These are phyloP conservation scores for Populus alba DNA, from an alignment of 345 rosid species.

Conservation along the genomic window DNA sequence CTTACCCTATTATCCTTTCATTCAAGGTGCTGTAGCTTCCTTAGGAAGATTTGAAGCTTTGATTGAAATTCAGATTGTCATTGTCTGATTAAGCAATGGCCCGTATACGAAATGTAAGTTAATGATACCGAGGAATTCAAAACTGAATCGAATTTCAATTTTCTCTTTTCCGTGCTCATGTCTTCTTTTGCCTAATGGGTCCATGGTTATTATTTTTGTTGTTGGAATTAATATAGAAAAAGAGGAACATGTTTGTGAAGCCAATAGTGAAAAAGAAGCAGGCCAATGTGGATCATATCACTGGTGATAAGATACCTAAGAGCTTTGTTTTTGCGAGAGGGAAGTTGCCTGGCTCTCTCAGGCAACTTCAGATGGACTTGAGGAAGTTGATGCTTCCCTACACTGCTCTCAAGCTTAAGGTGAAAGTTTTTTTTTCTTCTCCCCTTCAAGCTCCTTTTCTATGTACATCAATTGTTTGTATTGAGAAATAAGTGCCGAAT, in stretches of 20 bases:
- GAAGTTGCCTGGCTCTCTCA: conserved; percentile 73
- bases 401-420: conserved; percentile 92
- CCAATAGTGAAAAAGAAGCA: conserved; percentile 55
- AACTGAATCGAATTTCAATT: neutral
- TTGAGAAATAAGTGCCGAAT: neutral
- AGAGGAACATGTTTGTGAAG: conserved; percentile 56
- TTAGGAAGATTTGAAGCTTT: neutral
- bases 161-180: neutral
- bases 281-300: conserved; percentile 60
- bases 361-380: conserved; percentile 81
- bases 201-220: neutral
- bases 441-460: neutral
- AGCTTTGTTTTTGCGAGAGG: conserved; percentile 90
- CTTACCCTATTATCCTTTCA: neutral
- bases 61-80: neutral
- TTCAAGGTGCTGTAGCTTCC: neutral
- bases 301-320: conserved; percentile 84
- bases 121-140: neutral
- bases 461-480: neutral
- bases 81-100: conserved; percentile 9
- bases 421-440: neutral
- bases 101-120: conserved; percentile 18
- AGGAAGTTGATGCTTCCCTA: conserved; percentile 93
- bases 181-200: neutral
- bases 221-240: conserved; percentile 40